phyloP scores from a whole-genome alignment of 2,329 filamentous ascomycete genomes.

The Dactylonectria estremocensis region DNA sequence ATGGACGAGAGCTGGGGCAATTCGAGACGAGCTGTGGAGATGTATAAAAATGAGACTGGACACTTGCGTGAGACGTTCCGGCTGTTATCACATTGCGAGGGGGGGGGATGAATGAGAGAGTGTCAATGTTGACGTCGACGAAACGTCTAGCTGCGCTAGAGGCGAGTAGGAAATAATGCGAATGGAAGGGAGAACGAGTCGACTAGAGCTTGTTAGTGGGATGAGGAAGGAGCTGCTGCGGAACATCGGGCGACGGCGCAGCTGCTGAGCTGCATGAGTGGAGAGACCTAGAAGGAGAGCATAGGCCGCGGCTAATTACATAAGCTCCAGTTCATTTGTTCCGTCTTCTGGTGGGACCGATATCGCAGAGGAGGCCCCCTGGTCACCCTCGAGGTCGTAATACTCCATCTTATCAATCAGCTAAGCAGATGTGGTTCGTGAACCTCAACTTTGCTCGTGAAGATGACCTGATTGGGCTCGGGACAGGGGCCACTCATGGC shows the following conservation, averaged over 20 bases:
- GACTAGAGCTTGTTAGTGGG: not conserved
- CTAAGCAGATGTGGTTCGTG: not conserved
- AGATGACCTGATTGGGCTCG: not conserved
- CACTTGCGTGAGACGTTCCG: constrained; percentile 15
- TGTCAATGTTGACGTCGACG: constrained; percentile 18
- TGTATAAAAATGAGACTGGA: constrained; percentile 1
- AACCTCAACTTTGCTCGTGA: not conserved
- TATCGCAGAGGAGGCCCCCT: not conserved
- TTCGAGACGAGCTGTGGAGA: not conserved
- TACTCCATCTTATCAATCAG: not conserved
- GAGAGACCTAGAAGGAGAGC: not conserved
- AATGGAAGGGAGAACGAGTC: not conserved
- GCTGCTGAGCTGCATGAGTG: constrained; percentile 1
- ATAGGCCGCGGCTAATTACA: not conserved
- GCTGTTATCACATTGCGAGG: constrained; percentile 33
- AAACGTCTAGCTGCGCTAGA: constrained; percentile 6
- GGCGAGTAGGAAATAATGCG: not conserved
- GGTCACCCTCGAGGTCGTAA: not conserved
- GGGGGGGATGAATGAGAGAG: constrained; percentile 2
- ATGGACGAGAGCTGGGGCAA: constrained; percentile 1
- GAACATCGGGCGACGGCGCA: constrained; percentile 1
- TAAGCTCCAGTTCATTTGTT: not conserved
- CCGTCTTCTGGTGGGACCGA: not conserved
- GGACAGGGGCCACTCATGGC: not conserved
- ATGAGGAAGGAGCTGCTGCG: not conserved